Percentiles rank a stretch among this genome's conserved stretches.
These are phyloP conservation scores for Yamadazyma aaseri DNA, from an alignment of 1,139 yeast species.

Conservation along the genomic window DNA sequence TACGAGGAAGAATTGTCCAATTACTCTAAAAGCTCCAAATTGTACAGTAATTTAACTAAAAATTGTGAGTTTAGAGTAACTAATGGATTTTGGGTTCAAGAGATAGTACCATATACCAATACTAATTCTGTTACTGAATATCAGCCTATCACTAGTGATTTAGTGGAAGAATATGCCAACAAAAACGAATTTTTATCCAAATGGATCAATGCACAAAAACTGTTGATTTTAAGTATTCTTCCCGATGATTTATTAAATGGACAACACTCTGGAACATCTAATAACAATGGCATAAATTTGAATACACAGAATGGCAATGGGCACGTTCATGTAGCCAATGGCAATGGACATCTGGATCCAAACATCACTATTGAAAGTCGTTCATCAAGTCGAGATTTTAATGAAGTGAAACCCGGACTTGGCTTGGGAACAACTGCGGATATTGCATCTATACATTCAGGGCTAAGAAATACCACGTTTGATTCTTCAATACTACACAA, in stretches of 20 bases:
- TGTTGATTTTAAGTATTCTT: slow-evolving; percentile 18
- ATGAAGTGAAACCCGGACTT: slow-evolving; percentile 15
- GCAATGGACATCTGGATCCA: slow-evolving; percentile 6
- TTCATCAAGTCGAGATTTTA: slow-evolving; percentile 2
- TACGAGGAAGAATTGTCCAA: slow-evolving; percentile 28
- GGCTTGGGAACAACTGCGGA: slow-evolving; percentile 46
- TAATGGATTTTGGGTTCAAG: slow-evolving; percentile 30
- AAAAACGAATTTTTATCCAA: slow-evolving; percentile 30
- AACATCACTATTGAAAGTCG: slow-evolving; percentile 6
- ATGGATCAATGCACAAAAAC: slow-evolving; percentile 37
- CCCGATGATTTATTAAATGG: slow-evolving; percentile 7
- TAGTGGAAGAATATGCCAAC: slow-evolving; percentile 30
- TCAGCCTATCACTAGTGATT: slow-evolving; percentile 15
- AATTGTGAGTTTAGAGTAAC: slow-evolving; percentile 31
- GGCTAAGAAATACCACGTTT: slow-evolving; percentile 19
- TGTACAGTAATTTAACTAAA: slow-evolving; percentile 22
- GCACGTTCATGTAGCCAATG: not conserved
- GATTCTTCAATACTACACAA: slow-evolving; percentile 6
- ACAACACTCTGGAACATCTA: slow-evolving; percentile 10
- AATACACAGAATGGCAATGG: not conserved
- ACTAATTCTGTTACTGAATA: slow-evolving; percentile 5
- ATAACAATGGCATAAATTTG: not conserved
- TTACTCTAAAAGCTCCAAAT: slow-evolving; percentile 25
- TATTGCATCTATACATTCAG: slow-evolving; percentile 44
- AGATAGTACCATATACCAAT: slow-evolving; percentile 14